Conservation (phyloP, 2,329 filamentous ascomycete species). For the Fusarium sp. region DNA sequence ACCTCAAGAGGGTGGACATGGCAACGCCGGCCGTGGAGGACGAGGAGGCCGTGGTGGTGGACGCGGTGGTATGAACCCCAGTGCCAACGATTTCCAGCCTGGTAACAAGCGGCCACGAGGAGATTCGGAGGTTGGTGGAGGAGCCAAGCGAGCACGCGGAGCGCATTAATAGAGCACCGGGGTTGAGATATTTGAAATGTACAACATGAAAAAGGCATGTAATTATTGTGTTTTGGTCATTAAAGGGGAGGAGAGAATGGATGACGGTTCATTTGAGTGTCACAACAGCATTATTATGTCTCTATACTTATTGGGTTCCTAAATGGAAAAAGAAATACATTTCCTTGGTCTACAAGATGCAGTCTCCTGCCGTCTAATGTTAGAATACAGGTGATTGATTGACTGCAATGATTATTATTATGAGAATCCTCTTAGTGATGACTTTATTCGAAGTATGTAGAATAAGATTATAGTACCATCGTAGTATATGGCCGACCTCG, state of each 20-base stretch:
- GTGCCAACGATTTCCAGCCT: constrained; percentile 64
- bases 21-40: constrained; percentile 44
- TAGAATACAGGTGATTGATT: neutral
- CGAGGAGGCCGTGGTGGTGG: constrained; percentile 57
- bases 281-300: constrained; percentile 26
- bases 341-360: constrained; percentile 21
- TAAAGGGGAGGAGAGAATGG: constrained; percentile 23
- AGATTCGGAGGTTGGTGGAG: constrained; percentile 56
- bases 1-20: constrained; percentile 47
- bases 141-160: constrained; percentile 55
- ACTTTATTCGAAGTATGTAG: neutral
- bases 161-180: constrained; percentile 44
- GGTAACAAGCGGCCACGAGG: constrained; percentile 67
- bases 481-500: neutral
- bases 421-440: neutral
- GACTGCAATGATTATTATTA: neutral
- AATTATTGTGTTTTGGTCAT: constrained; percentile 30
- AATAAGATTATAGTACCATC: neutral
- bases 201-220: constrained; percentile 38
- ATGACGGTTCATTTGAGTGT: constrained; percentile 17
- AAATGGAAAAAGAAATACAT: constrained; percentile 36
- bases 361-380: neutral
- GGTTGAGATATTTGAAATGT: constrained; percentile 24
- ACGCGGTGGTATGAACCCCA: constrained; percentile 58
- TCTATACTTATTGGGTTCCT: constrained; percentile 35